Conservation (phyloP, 1,284 basidiomycete genomes). For the Melampsora larici-populina region DNA sequence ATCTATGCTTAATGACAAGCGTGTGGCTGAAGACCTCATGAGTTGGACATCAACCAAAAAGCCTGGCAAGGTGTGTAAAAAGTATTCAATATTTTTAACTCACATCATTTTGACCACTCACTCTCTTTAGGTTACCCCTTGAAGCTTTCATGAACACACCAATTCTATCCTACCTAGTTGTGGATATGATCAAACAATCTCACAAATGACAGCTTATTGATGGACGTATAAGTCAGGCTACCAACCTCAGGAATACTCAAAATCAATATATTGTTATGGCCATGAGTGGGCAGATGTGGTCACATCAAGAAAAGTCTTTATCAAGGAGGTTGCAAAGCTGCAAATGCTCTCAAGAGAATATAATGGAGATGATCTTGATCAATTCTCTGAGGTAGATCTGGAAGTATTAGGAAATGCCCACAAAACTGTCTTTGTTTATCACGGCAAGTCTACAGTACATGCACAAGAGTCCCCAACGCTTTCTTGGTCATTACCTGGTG, state of each 20-base stretch:
- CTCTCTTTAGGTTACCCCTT: constrained; percentile 17
- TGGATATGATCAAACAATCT: background rate
- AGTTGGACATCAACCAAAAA: constrained; percentile 9
- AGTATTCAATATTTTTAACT: background rate
- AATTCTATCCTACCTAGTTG: background rate
- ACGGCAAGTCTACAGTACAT: constrained; percentile 19
- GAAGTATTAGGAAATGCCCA: background rate
- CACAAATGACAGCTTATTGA: background rate
- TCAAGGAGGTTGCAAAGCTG: background rate
- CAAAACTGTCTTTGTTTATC: too few species aligned
- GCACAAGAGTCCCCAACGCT: constrained; percentile 6
- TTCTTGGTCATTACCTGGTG: constrained; percentile 3
- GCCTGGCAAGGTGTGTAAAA: background rate
- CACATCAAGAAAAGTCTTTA: background rate
- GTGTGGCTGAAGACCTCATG: background rate
- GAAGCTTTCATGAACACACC: background rate
- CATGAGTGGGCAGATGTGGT: constrained; percentile 10
- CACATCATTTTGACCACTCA: too few species aligned
- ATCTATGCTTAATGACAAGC: constrained; percentile 7
- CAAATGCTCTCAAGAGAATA: background rate
- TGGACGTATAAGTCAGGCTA: constrained; percentile 19
- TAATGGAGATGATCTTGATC: background rate
- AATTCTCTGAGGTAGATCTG: background rate
- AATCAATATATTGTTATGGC: constrained; percentile 22
- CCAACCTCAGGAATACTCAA: background rate